Evolutionary conservation across 2,329 filamentous ascomycete species (phyloP).

Genomic region (Celoporthe dispersa): DNA sequence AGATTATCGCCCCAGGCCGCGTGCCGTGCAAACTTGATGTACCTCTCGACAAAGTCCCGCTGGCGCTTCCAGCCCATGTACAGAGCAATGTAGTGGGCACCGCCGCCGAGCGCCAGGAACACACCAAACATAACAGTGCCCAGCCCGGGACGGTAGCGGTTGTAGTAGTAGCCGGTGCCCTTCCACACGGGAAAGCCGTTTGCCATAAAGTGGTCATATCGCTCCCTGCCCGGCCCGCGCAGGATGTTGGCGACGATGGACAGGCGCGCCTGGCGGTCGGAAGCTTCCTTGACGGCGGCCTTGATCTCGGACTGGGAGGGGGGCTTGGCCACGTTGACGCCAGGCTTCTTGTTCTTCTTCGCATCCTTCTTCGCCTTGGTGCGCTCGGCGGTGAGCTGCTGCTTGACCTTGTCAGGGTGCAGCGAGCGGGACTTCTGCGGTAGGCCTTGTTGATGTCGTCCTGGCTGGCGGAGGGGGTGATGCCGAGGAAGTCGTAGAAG

Average conservation of each 20-base stretch:
- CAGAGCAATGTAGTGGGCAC: constrained; percentile 82
- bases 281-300: constrained; percentile 78
- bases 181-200: constrained; percentile 97
- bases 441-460: constrained; percentile 95
- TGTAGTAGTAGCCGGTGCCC: constrained; percentile 98
- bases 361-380: constrained; percentile 55
- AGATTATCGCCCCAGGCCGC: constrained; percentile 88
- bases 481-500: constrained; percentile 93
- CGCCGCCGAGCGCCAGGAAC: constrained; percentile 82
- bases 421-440: constrained; percentile 79
- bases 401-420: constrained; percentile 95
- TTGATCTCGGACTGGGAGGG: constrained; percentile 77
- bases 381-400: constrained; percentile 75
- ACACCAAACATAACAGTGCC: constrained; percentile 82
- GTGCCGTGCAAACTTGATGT: constrained; percentile 86
- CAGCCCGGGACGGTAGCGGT: constrained; percentile 86
- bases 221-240: constrained; percentile 76
- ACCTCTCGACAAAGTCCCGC: constrained; percentile 86
- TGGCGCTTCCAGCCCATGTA: constrained; percentile 89
- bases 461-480: constrained; percentile 72
- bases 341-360: constrained; percentile 59
- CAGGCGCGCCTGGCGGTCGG: constrained; percentile 81
- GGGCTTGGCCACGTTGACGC: constrained; percentile 69
- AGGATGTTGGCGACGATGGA: constrained; percentile 86
- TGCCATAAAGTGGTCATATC: constrained; percentile 91